Conservation (phyloP, 352 stramenopile species). For the Phytophthora aleatoria region DNA sequence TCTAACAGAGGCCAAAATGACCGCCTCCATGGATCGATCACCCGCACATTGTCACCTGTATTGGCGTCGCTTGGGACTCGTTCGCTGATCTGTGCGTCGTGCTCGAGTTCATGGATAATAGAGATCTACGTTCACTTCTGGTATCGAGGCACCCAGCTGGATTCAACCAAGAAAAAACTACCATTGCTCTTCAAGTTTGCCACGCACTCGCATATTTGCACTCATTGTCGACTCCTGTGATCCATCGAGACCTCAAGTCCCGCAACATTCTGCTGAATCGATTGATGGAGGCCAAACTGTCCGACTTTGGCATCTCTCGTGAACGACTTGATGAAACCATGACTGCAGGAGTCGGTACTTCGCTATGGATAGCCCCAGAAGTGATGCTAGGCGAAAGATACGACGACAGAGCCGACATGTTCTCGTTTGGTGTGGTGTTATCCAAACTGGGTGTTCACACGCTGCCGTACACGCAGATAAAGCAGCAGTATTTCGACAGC, state of each 20-base stretch:
- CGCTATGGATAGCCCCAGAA: background rate
- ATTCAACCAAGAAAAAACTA: slow-evolving; percentile 33
- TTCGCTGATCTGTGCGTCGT: slow-evolving; percentile 41
- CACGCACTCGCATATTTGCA: slow-evolving; percentile 24
- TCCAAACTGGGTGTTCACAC: slow-evolving; percentile 13
- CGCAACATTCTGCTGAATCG: slow-evolving; percentile 36
- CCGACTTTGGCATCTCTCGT: slow-evolving; percentile 59
- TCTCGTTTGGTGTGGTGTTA: background rate
- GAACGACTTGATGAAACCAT: slow-evolving; percentile 19
- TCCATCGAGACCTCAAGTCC: slow-evolving; percentile 28
- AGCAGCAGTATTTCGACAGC: background rate
- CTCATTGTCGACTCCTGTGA: slow-evolving; percentile 11
- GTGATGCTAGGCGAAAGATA: background rate
- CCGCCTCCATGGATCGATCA: slow-evolving; percentile 38
- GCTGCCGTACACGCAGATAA: slow-evolving; percentile 4
- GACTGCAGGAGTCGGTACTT: slow-evolving; percentile 24
- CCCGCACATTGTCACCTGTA: slow-evolving; percentile 36
- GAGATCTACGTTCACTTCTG: slow-evolving; percentile 42
- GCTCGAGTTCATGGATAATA: slow-evolving; percentile 52
- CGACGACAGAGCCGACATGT: background rate
- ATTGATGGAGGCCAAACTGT: slow-evolving; percentile 47
- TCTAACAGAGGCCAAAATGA: slow-evolving; percentile 22
- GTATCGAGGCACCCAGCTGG: slow-evolving; percentile 8
- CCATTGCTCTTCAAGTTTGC: slow-evolving; percentile 34
- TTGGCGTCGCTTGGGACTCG: slow-evolving; percentile 42